Base-by-base conservation (phyloP, 345 rosid genomes). In the Limnanthes douglasii region DNA sequence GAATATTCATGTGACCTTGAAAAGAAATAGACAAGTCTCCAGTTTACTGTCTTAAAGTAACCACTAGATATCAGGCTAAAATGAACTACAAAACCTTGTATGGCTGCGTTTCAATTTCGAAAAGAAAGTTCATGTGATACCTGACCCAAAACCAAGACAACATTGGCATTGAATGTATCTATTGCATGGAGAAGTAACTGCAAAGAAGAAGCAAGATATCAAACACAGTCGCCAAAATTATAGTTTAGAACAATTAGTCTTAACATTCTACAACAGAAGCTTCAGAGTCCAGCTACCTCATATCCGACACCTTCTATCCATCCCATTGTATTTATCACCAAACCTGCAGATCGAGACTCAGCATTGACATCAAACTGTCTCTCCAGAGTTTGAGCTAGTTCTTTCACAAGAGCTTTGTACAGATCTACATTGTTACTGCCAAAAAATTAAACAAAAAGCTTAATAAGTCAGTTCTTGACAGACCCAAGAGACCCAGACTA, bases 281-380 rank as follows among this genome's bases (percentile, higher is more conserved):
- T 5, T 9, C 34, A 30, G 25, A 6, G 13, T 15, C 12, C 32
- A 34, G 19, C 46, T 47, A 65, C 97, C 86, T 84, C 84, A 34
- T 81, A 90, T 35, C 98, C 98, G 17, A 57, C 48, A 41, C 84
- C 92, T 34, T 90, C 94, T 61, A 90, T 77, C 98, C 93, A 88
- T 39, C 95, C 92, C 90, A 83, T 83, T 30, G 97, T 77, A 64
- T 79, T 90, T 47, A 83, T 76, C 64, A 88, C 93, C 86, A 76
- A 76, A 38, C 97, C 94, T 8, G 90, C 66, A 47, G 95, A 83
- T 48, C 67, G 60, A 60, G 81, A 72, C 56, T 79, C 95, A 39
- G 64, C 69, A 61, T 64, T 76, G 10, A 66, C 73, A 4, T 60
- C 28, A 64, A 72, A 74, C 48, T 79, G 95, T 66, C 53, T 79